Conservation (phyloP, 768 basidiomycete genomes). For the Mycena chlorophos region DNA sequence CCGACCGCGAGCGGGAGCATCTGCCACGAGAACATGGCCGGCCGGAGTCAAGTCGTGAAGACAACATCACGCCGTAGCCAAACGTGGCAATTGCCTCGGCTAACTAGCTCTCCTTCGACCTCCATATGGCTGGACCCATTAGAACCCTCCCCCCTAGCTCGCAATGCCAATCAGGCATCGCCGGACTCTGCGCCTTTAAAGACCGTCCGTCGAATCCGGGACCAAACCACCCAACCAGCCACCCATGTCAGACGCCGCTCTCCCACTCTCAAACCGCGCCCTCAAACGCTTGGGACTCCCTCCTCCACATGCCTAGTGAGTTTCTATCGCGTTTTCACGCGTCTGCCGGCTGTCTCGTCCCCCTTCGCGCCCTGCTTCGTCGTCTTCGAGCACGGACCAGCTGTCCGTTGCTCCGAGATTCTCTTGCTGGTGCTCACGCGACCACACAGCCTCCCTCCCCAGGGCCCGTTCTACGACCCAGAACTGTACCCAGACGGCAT, state of each 20-base stretch:
- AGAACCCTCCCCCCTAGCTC: neutral
- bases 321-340: neutral
- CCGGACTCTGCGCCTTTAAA: neutral
- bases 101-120: neutral
- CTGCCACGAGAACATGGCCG: neutral
- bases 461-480: conserved; percentile 15
- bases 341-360: neutral
- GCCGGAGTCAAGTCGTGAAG: neutral
- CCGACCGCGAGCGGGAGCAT: neutral
- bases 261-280: conserved; percentile 12
- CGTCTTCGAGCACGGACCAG: neutral
- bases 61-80: neutral
- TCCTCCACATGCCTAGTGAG: conserved; percentile 21
- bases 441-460: conserved; percentile 4
- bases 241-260: conserved; percentile 3
- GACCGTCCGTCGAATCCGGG: neutral
- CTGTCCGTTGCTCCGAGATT: neutral
- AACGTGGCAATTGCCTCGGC: neutral
- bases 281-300: conserved; percentile 10
- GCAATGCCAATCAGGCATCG: neutral
- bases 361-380: neutral
- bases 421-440: neutral
- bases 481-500: conserved; percentile 12
- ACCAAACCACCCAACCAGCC: neutral
- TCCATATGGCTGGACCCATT: conserved; percentile 4